Evolutionary conservation across 208 protist genomes (phyloP).

Genomic region (Wallacemonas sp.): DNA sequence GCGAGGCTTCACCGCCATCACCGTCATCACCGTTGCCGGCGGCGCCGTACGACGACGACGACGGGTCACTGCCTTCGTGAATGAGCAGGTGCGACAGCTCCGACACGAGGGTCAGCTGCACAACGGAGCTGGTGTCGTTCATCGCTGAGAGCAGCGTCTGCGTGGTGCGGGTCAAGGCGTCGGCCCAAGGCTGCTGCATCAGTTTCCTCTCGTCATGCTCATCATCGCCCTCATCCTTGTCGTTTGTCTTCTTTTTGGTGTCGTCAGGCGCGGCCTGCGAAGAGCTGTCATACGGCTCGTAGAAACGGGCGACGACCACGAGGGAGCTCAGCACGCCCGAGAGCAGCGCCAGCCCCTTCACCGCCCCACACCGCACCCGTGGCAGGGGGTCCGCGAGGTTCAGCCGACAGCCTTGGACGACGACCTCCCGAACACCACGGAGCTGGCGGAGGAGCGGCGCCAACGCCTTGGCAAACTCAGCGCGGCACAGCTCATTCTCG

Average conservation of each 20-base stretch:
- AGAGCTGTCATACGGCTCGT: neutral
- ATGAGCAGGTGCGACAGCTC: conserved; percentile 57
- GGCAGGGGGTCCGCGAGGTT: conserved; percentile 43
- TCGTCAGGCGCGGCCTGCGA: neutral
- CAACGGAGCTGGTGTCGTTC: conserved; percentile 52
- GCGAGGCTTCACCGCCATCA: conserved; percentile 15
- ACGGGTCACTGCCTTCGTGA: conserved; percentile 3
- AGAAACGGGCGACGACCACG: conserved; percentile 17
- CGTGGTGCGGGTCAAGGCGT: conserved; percentile 40
- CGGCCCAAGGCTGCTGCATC: conserved; percentile 16
- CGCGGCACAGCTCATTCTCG: neutral
- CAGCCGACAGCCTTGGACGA: conserved; percentile 30
- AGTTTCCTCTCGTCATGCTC: no score
- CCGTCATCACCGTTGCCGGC: neutral
- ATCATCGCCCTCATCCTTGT: neutral
- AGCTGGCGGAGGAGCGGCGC: conserved; percentile 20
- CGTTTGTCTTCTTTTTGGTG: no score
- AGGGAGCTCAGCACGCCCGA: conserved; percentile 54
- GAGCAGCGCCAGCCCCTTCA: conserved; percentile 49
- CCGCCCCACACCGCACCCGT: conserved; percentile 55
- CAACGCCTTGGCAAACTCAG: neutral
- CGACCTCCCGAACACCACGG: conserved; percentile 32
- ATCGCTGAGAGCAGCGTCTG: conserved; percentile 54
- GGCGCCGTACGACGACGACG: neutral
- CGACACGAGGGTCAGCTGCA: conserved; percentile 68